Percentiles rank a stretch among this genome's conserved stretches.
These are phyloP conservation scores for Kondoa subrosea DNA, from an alignment of 768 basidiomycete genomes.

Conservation along the genomic window DNA sequence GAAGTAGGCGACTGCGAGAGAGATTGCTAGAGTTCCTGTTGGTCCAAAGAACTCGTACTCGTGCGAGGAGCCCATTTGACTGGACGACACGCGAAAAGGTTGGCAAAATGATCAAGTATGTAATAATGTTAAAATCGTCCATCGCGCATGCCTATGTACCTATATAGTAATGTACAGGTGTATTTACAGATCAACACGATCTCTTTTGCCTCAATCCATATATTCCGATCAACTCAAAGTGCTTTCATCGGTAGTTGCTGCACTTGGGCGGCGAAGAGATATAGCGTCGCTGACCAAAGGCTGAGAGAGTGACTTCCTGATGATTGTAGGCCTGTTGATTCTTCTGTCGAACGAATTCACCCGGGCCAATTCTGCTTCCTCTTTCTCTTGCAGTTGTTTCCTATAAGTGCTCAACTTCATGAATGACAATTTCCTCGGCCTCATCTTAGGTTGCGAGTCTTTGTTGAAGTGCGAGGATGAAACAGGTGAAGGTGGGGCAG, in stretches of 20 bases:
- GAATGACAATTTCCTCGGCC: too few relatives aligned
- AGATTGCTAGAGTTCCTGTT: constrained; percentile 48
- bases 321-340: not conserved
- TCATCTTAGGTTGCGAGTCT: too few relatives aligned
- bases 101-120: too few relatives aligned
- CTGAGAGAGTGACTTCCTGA: not conserved
- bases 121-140: too few relatives aligned
- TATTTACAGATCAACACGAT: not conserved
- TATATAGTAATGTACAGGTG: too few relatives aligned
- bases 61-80: not conserved
- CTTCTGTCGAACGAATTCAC: not conserved
- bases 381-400: too few relatives aligned
- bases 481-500: too few relatives aligned
- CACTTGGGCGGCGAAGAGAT: not conserved
- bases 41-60: constrained; percentile 72
- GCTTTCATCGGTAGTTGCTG: not conserved
- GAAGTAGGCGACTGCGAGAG: constrained; percentile 51
- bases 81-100: too few relatives aligned
- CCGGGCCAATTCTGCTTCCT: not conserved
- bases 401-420: too few relatives aligned
- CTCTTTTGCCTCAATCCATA: not conserved
- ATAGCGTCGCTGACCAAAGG: not conserved
- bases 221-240: not conserved
- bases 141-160: too few relatives aligned
- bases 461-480: too few relatives aligned